Percentiles rank a stretch among this genome's conserved stretches.
Evolutionary conservation across 208 protist species (phyloP).

Genomic region (Porcisia hertigi): DNA sequence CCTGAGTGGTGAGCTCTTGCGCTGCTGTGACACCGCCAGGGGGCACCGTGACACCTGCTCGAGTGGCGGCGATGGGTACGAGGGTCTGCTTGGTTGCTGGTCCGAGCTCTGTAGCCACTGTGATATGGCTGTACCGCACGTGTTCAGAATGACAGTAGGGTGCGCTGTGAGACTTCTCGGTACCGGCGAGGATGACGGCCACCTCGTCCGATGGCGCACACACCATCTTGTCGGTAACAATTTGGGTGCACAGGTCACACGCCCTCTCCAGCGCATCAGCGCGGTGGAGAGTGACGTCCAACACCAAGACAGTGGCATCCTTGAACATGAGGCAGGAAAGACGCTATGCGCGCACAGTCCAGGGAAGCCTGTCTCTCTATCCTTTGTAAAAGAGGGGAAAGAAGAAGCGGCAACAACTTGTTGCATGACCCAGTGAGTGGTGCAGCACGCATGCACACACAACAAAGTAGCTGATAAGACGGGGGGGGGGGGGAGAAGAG

Average conservation of each 20-base stretch:
- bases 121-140: constrained; percentile 27
- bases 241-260: constrained; percentile 34
- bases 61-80: constrained; percentile 3
- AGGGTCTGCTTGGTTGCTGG: constrained; percentile 15
- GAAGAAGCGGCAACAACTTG: not conserved
- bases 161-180: constrained; percentile 34
- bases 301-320: constrained; percentile 42
- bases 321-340: constrained; percentile 19
- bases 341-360: not conserved
- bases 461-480: too few relatives aligned
- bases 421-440: not conserved
- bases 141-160: constrained; percentile 23
- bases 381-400: not conserved
- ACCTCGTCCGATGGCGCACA: constrained; percentile 66
- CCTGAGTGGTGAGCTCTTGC: not conserved
- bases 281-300: constrained; percentile 45
- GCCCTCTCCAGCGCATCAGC: constrained; percentile 25
- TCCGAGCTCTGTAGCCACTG: constrained; percentile 10
- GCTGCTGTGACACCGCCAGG: not conserved
- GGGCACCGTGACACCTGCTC: not conserved
- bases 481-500: not conserved
- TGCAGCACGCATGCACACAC: not conserved
- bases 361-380: constrained; percentile 4
- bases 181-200: constrained; percentile 68
- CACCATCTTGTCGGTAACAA: constrained; percentile 47